phyloP scores from a whole-genome alignment of 2,329 filamentous ascomycete genomes.

The Incumbomyces lentus region DNA sequence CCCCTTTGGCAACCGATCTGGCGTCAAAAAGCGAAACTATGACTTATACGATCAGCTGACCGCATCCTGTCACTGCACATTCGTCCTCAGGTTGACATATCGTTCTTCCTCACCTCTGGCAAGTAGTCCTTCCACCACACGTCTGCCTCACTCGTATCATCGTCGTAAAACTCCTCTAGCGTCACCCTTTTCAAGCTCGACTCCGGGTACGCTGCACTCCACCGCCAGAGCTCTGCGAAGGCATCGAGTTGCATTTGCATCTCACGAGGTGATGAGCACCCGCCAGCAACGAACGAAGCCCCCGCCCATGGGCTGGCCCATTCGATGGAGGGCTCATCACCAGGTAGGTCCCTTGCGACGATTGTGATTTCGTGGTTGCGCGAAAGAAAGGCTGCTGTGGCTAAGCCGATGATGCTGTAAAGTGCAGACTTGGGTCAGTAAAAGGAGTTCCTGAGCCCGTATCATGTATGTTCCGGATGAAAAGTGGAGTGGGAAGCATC shows the following conservation, averaged over 20 bases:
- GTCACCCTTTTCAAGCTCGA: conserved; percentile 7
- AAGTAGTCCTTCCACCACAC: background rate
- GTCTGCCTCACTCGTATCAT: conserved; percentile 1
- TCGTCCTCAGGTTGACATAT: too few species aligned
- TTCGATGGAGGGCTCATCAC: conserved; percentile 19
- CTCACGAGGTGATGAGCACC: conserved; percentile 9
- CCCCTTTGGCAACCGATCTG: conserved; percentile 15
- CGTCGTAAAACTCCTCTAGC: conserved; percentile 13
- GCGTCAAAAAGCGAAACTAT: background rate
- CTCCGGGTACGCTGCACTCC: conserved; percentile 1
- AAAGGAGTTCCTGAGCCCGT: too few species aligned
- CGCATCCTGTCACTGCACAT: too few species aligned
- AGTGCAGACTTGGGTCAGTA: too few species aligned
- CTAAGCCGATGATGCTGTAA: conserved; percentile 16
- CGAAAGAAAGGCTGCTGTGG: conserved; percentile 23
- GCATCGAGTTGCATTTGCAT: conserved; percentile 23
- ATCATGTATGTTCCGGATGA: too few species aligned
- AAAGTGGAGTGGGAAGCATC: background rate
- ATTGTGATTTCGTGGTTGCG: conserved; percentile 25
- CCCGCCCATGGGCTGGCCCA: conserved; percentile 29
- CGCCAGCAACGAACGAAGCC: conserved; percentile 23
- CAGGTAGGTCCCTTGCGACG: conserved; percentile 25
- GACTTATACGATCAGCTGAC: too few species aligned
- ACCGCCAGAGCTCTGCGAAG: conserved; percentile 7
- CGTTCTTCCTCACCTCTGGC: background rate